phyloP scores from a whole-genome alignment of 164 flowering plant species.

The Litsea cubeba region DNA sequence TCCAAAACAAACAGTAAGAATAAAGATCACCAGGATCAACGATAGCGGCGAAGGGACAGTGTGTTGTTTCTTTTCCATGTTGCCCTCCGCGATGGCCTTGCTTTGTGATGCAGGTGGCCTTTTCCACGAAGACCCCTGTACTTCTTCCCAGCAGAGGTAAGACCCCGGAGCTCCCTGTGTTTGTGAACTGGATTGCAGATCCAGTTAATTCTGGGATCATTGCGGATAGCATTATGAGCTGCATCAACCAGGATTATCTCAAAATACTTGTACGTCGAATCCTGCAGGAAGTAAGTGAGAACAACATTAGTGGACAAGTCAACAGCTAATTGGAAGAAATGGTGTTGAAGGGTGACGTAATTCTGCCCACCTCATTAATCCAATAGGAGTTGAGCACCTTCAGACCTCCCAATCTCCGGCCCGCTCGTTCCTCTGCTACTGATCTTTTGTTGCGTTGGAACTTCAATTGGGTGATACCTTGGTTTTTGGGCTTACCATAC shows the following conservation, averaged over 20 bases:
- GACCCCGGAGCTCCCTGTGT: constrained; percentile 17
- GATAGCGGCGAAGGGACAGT: constrained; percentile 61
- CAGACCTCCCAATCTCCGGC: too few species aligned
- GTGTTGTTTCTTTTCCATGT: constrained; percentile 85
- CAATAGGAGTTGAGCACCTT: too few species aligned
- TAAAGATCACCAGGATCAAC: constrained; percentile 30
- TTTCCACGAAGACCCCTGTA: constrained; percentile 27
- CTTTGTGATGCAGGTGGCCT: constrained; percentile 36
- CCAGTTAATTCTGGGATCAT: constrained; percentile 38
- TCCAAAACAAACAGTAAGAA: too few species aligned
- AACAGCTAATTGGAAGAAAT: too few species aligned
- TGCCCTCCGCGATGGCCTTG: constrained; percentile 50
- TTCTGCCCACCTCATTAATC: too few species aligned
- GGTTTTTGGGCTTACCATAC: too few species aligned
- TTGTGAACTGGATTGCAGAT: constrained; percentile 50
- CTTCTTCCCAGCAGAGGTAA: constrained; percentile 52
- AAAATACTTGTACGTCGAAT: constrained; percentile 63
- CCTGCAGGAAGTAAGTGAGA: constrained; percentile 23
- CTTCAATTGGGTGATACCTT: too few species aligned
- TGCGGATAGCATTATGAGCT: too few species aligned
- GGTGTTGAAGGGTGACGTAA: too few species aligned
- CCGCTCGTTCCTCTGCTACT: too few species aligned
- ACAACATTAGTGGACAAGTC: background rate
- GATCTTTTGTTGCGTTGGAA: too few species aligned
- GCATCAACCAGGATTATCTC: constrained; percentile 52